A percentile compares a stretch with the other conserved stretches of the same genome.
These are phyloP conservation scores for Leucogyrophana mollusca DNA, from an alignment of 768 basidiomycete genomes.

Conservation along the genomic window DNA sequence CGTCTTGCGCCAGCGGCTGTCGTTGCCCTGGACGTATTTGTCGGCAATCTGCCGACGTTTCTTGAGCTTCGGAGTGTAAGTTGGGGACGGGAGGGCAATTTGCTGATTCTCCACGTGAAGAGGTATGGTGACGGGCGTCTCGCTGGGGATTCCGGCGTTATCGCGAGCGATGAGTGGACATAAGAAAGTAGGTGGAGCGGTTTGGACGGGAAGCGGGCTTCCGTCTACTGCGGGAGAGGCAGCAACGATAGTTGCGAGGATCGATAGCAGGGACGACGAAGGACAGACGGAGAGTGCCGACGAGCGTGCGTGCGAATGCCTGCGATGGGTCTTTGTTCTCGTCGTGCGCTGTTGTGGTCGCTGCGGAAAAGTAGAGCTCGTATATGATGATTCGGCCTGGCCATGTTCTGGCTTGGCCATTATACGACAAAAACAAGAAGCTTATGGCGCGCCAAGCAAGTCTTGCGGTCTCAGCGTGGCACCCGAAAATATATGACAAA, in stretches of 20 bases:
- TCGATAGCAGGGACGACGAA: constrained; percentile 51
- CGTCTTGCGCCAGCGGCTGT: constrained; percentile 59
- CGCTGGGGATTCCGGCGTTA: constrained; percentile 1
- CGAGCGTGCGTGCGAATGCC: constrained; percentile 17
- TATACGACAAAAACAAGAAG: constrained; percentile 34
- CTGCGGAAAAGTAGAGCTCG: constrained; percentile 5
- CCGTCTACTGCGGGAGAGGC: constrained; percentile 45
- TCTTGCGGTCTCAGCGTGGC: constrained; percentile 33
- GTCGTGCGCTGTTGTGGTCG: neutral
- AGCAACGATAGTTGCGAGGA: constrained; percentile 56
- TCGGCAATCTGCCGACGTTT: constrained; percentile 41
- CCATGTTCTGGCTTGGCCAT: constrained; percentile 56
- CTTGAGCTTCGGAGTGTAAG: constrained; percentile 5
- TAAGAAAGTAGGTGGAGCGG: constrained; percentile 54
- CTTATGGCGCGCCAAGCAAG: constrained; percentile 30
- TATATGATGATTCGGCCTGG: constrained; percentile 17
- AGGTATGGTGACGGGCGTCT: neutral
- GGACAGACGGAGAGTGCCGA: constrained; percentile 30
- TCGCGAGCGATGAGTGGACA: constrained; percentile 47
- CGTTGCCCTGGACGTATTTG: constrained; percentile 49
- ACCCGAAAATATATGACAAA: constrained; percentile 7
- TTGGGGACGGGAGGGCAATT: constrained; percentile 12
- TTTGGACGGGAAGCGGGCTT: constrained; percentile 37
- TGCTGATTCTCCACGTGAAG: neutral
- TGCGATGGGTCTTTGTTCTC: constrained; percentile 7